phyloP scores from a whole-genome alignment of 2,329 filamentous ascomycete genomes.

The Botryotinia narcissicola region DNA sequence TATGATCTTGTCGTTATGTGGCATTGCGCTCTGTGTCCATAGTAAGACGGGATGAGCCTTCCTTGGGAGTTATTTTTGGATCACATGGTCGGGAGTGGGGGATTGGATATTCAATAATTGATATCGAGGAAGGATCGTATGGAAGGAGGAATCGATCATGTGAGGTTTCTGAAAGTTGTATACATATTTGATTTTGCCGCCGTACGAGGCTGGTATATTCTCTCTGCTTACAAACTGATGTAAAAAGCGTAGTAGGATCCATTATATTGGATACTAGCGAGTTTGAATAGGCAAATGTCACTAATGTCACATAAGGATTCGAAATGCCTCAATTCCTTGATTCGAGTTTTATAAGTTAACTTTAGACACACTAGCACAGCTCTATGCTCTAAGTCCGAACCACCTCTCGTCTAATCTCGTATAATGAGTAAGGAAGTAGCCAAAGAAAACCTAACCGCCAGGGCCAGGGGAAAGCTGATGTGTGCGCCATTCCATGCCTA shows the following conservation, averaged over 20 bases:
- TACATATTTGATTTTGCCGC: background rate
- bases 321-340: background rate
- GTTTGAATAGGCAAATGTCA: background rate
- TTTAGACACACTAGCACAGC: slow-evolving; percentile 12
- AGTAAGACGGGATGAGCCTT: slow-evolving; percentile 46
- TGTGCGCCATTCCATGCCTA: slow-evolving; percentile 21
- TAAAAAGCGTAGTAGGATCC: background rate
- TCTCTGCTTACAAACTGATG: background rate
- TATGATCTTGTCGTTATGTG: slow-evolving; percentile 73
- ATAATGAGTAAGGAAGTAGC: background rate
- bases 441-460: slow-evolving; percentile 11
- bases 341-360: background rate
- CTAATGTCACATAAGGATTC: background rate
- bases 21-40: slow-evolving; percentile 81
- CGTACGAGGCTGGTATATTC: background rate
- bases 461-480: slow-evolving; percentile 9
- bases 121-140: background rate
- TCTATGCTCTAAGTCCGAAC: slow-evolving; percentile 6
- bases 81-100: background rate
- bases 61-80: slow-evolving; percentile 6
- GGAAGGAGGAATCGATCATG: background rate
- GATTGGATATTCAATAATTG: background rate
- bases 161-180: background rate
- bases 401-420: slow-evolving; percentile 2
- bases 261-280: background rate